Base-by-base conservation (phyloP, 352 stramenopile species). In the Phytophthora fragariae region DNA sequence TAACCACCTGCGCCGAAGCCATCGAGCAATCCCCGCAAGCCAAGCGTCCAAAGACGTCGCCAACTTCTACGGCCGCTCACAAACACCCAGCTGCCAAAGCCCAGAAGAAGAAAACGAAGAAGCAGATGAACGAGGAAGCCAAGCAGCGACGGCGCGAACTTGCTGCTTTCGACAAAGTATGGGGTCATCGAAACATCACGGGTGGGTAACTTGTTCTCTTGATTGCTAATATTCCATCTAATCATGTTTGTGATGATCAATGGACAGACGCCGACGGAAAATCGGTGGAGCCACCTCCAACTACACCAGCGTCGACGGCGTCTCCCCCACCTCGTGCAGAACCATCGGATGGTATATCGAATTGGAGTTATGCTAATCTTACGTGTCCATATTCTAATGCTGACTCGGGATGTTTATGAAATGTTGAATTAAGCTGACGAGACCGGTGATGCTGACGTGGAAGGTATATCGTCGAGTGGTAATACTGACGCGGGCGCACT, bases 131-230 rank as follows among this genome's bases (percentile, higher is more conserved):
- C 27, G 35, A 54, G 31, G 50, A 60, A 29, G 49, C 24, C 5
- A 21, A 50, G 6, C 15, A 14, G 4, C 61, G 21, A 19, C 44
- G 44, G 24, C 10, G 29, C 7, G 44, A 44, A 9, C 14, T 65
- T 3, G 41, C 61, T 33, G 61, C 15, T 15, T 61, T 68, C 53
- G 61, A 39, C 15, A 68, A 68, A 8, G 37, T 55, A 12, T 68
- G 61, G 61, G 61, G 35, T 8, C 8, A 27, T 1, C 29, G n/a
- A 1, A 66, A 66, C 49, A 47, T 3, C 35, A 59, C 60, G 7
- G 60, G 47, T 54, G 12, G 10, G 39, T n/a, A 6, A 17, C 14
- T 19, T 47, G 14, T 11, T 47, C 14, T n/a, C 10, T n/a, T 47
- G 39, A n/a, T 47, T 15, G 2, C 15, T 47, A 11, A 17, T 2